phyloP scores from a whole-genome alignment of 2,329 filamentous ascomycete genomes.

The Fusarium robinianum region DNA sequence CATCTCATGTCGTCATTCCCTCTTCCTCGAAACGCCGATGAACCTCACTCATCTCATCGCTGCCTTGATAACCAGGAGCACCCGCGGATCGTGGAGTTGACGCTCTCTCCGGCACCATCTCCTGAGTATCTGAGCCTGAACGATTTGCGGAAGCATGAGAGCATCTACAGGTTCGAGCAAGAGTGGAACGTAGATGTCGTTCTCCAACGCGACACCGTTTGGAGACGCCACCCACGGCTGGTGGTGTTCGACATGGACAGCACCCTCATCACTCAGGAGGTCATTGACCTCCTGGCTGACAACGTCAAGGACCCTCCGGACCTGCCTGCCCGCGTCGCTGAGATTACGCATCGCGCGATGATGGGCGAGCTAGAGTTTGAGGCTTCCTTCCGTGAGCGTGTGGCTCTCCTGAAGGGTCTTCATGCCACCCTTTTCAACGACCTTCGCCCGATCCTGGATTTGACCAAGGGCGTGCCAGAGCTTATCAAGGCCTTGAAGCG shows the following conservation, averaged over 20 bases:
- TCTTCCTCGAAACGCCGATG: conserved; percentile 53
- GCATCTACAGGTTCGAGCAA: conserved; percentile 80
- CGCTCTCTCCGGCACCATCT: conserved; percentile 63
- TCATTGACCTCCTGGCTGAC: conserved; percentile 92
- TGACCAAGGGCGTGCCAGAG: conserved; percentile 79
- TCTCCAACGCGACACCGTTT: conserved; percentile 73
- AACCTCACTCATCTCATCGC: conserved; percentile 64
- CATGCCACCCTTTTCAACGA: conserved; percentile 78
- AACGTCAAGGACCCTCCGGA: conserved; percentile 71
- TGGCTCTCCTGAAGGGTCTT: conserved; percentile 79
- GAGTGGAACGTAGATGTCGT: conserved; percentile 89
- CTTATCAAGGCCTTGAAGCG: conserved; percentile 75
- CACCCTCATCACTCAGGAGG: conserved; percentile 95
- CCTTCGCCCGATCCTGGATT: conserved; percentile 73
- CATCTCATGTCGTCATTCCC: conserved; percentile 68
- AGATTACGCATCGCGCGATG: conserved; percentile 94
- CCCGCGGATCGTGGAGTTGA: conserved; percentile 69
- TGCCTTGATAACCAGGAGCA: conserved; percentile 65
- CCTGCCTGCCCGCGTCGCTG: conserved; percentile 79
- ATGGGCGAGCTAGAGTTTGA: conserved; percentile 94
- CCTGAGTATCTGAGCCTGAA: conserved; percentile 66
- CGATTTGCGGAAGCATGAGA: conserved; percentile 78
- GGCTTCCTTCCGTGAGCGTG: conserved; percentile 77
- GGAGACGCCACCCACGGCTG: conserved; percentile 78
- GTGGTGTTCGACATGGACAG: conserved; percentile 99